Evolutionary conservation across 2,329 filamentous ascomycete genomes (phyloP).

Genomic region (Xylariaceae sp.): DNA sequence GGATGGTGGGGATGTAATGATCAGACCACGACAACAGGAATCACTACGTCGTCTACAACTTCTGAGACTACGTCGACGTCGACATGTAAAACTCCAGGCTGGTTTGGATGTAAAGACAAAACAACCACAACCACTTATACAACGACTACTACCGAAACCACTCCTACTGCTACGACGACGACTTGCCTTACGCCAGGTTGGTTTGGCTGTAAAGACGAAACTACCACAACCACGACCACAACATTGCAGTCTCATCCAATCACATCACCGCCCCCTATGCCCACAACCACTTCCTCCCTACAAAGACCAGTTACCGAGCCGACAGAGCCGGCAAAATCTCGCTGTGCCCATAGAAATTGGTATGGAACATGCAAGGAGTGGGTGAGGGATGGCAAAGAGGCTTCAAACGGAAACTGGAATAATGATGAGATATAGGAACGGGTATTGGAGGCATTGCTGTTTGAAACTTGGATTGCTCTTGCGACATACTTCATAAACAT

Average conservation of each 20-base stretch:
- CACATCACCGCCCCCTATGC: slow-evolving; percentile 37
- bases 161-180: slow-evolving; percentile 44
- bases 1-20: slow-evolving; percentile 88
- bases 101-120: slow-evolving; percentile 74
- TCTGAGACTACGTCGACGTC: slow-evolving; percentile 50
- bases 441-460: background rate
- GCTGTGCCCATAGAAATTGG: slow-evolving; percentile 39
- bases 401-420: slow-evolving; percentile 21
- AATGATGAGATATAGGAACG: slow-evolving; percentile 38
- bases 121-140: slow-evolving; percentile 56
- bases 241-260: slow-evolving; percentile 32
- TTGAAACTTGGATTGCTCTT: slow-evolving; percentile 17
- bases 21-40: slow-evolving; percentile 60
- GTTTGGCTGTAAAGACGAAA: slow-evolving; percentile 64
- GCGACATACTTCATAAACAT: slow-evolving; percentile 15
- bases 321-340: slow-evolving; percentile 29
- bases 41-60: slow-evolving; percentile 53
- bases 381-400: slow-evolving; percentile 15
- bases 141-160: slow-evolving; percentile 48
- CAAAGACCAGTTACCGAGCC: slow-evolving; percentile 19
- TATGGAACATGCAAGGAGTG: slow-evolving; percentile 40
- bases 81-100: slow-evolving; percentile 68
- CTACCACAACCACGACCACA: slow-evolving; percentile 41
- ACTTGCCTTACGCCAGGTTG: slow-evolving; percentile 68
- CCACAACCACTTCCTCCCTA: slow-evolving; percentile 26